Base-by-base conservation (phyloP, 2,329 filamentous ascomycete species). In the Mycocentrospora acerina region DNA sequence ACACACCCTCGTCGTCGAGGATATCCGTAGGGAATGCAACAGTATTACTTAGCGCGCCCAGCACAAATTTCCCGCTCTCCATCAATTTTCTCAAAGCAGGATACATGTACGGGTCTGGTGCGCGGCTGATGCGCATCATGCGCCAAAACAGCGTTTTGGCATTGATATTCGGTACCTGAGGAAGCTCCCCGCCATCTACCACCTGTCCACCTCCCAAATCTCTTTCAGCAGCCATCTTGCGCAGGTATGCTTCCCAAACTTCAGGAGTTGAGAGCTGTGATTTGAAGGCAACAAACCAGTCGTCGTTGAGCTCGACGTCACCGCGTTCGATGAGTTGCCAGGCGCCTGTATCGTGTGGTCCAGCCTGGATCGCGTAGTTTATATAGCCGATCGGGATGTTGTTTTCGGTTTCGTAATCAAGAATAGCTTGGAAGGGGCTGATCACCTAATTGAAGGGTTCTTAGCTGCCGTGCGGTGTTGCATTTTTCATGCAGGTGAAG, bases 241-340 rank as follows among this genome's bases (percentile, higher is more conserved):
- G 40, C 19, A 71, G 69, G 60, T 68, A 97, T 6, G 75, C 70
- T 15, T 75, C 69, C 93, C 93, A 97, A 24, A 85, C 73, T 1
- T 69, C 61, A 1, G 80, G 69, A 35, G 82, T 74, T 44, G 81
- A 78, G 9, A 97, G 78, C 59, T 98, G 90, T 1, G 64, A 57
- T 43, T 82, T 83, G 74, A 96, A 97, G 1, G 77, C 80, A 1
- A 71, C 62, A 66, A 91, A 96, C 75, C 90, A 97, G 7, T 70
- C 67, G 10, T 78, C 73, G 61, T 95, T 83, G 66, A 96, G 75
- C 17, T 78, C 74, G 44, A 95, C 85, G 45, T 89, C 82, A 43
- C 91, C 91, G 41, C 86, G 83, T 67, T 98, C 93, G 30, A 97
- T 78, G 29, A 79, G 80, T 60, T 95, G 90, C 91, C 91, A 97